Evolutionary conservation across 495 filamentous ascomycete genomes (phyloP).

Genomic region (Letharia lupina): DNA sequence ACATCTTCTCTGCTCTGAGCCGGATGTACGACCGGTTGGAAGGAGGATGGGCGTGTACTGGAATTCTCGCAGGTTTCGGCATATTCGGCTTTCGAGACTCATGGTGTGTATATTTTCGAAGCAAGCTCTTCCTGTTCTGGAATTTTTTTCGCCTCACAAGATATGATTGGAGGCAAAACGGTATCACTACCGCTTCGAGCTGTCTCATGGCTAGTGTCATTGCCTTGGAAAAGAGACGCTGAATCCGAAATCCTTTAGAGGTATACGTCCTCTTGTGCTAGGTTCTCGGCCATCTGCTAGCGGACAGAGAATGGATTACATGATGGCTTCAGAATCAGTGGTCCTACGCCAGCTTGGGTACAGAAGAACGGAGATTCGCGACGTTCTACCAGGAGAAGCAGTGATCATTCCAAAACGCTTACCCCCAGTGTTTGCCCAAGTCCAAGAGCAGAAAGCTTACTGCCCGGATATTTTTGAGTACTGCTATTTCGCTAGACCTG

Average conservation of each 20-base stretch:
- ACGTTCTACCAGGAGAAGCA: slow-evolving; percentile 86
- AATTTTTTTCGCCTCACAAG: not conserved
- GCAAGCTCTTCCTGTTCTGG: not conserved
- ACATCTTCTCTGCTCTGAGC: slow-evolving; percentile 71
- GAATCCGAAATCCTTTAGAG: slow-evolving; percentile 42
- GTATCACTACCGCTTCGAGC: too few relatives aligned
- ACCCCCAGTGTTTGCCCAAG: slow-evolving; percentile 55
- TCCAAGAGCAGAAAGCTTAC: slow-evolving; percentile 62
- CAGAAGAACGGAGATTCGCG: slow-evolving; percentile 51
- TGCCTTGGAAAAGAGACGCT: not conserved
- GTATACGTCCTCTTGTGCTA: slow-evolving; percentile 70
- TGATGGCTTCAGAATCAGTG: slow-evolving; percentile 96
- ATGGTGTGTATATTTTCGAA: slow-evolving; percentile 30
- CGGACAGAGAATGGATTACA: slow-evolving; percentile 73
- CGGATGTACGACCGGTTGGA: slow-evolving; percentile 70
- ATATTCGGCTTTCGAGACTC: slow-evolving; percentile 84
- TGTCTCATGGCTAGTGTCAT: not conserved
- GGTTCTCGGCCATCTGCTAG: slow-evolving; percentile 64
- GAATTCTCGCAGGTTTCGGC: slow-evolving; percentile 60
- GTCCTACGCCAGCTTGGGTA: slow-evolving; percentile 85
- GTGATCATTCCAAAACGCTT: slow-evolving; percentile 73
- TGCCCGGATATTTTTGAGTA: slow-evolving; percentile 35
- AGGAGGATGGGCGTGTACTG: slow-evolving; percentile 88
- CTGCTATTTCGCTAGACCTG: slow-evolving; percentile 73
- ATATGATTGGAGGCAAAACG: not conserved